phyloP scores from a whole-genome alignment of 2,329 filamentous ascomycete genomes.

The Aspergillus melleus region DNA sequence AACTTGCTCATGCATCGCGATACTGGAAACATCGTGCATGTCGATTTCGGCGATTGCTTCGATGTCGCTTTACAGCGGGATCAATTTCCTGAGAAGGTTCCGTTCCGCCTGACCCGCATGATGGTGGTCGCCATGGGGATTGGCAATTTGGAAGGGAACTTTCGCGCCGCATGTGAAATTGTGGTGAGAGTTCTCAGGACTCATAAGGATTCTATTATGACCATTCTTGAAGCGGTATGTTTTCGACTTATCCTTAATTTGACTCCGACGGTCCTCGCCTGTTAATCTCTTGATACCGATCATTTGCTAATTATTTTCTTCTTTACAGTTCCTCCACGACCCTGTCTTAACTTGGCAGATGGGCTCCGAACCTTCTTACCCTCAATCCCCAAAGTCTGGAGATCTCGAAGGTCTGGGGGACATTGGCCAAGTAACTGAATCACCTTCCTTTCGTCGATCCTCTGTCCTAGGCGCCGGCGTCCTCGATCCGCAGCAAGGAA shows the following conservation, averaged over 20 bases:
- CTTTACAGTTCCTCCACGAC: background rate
- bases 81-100: slow-evolving; percentile 96
- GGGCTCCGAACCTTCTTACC: too few relatives aligned
- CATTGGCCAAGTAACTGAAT: background rate
- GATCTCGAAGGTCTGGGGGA: background rate
- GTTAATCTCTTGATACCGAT: too few relatives aligned
- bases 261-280: too few relatives aligned
- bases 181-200: slow-evolving; percentile 95
- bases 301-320: too few relatives aligned
- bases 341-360: background rate
- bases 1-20: slow-evolving; percentile 96
- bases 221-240: slow-evolving; percentile 93
- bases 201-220: slow-evolving; percentile 98
- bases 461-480: background rate
- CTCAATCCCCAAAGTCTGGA: background rate
- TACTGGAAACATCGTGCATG: slow-evolving; percentile 96
- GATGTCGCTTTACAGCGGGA: slow-evolving; percentile 99
- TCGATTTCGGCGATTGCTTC: slow-evolving; percentile 99
- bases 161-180: slow-evolving; percentile 96
- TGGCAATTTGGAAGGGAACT: slow-evolving; percentile 98
- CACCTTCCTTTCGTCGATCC: background rate
- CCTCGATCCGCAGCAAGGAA: background rate
- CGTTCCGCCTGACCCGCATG: slow-evolving; percentile 97
- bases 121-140: slow-evolving; percentile 99
- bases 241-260: background rate